A percentile compares a stretch with the other conserved stretches of the same genome.
phyloP scores from a whole-genome alignment of 1,139 yeast species.

The Lodderomyces beijingensis region DNA sequence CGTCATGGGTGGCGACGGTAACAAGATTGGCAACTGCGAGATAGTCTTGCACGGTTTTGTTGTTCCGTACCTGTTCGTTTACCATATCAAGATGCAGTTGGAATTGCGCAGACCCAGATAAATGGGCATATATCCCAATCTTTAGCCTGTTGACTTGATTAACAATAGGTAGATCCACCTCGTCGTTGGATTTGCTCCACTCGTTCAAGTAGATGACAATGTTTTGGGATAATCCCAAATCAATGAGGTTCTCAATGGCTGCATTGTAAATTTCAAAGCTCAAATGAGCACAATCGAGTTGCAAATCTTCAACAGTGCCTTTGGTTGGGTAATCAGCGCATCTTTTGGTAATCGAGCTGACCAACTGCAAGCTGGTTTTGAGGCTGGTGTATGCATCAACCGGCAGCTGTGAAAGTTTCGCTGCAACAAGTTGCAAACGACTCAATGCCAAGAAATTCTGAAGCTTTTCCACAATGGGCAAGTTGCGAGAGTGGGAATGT shows the following conservation, averaged over 20 bases:
- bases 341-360: slow-evolving; percentile 37
- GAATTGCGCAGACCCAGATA: slow-evolving; percentile 10
- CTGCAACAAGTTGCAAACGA: slow-evolving; percentile 28
- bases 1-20: too few species aligned
- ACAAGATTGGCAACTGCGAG: neutral
- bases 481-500: slow-evolving; percentile 10
- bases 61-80: slow-evolving; percentile 8
- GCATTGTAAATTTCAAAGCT: slow-evolving; percentile 31
- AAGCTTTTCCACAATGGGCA: slow-evolving; percentile 24
- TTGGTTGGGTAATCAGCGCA: neutral
- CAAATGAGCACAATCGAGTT: slow-evolving; percentile 14
- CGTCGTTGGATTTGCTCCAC: slow-evolving; percentile 30
- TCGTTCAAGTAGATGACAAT: slow-evolving; percentile 48
- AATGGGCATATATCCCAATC: slow-evolving; percentile 15
- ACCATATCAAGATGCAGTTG: slow-evolving; percentile 10
- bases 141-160: slow-evolving; percentile 23
- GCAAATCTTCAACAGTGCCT: neutral
- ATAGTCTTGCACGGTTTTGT: slow-evolving; percentile 5
- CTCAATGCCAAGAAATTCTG: slow-evolving; percentile 33
- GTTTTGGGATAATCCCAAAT: slow-evolving; percentile 53
- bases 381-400: slow-evolving; percentile 25
- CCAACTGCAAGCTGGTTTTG: slow-evolving; percentile 38
- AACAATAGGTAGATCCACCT: slow-evolving; percentile 21
- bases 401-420: slow-evolving; percentile 18
- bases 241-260: slow-evolving; percentile 33